A percentile compares a stretch with the other conserved stretches of the same genome.
Conservation (phyloP, 257 asterid genomes). For the Plantago major region DNA sequence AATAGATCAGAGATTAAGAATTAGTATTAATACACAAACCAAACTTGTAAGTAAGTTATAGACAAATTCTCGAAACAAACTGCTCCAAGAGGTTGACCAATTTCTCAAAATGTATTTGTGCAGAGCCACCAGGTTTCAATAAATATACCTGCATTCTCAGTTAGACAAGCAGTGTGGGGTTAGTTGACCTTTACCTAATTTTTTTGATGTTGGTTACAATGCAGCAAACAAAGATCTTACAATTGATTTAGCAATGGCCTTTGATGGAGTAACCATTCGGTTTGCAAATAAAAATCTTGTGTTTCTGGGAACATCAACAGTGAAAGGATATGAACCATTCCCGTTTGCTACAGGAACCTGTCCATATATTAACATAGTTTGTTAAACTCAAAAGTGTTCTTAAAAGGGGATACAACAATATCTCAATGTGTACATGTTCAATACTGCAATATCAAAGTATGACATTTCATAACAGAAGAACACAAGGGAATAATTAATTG, state of each 20-base stretch:
- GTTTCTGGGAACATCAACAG: conserved; percentile 87
- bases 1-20: conserved; percentile 10
- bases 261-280: conserved; percentile 64
- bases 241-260: conserved; percentile 91
- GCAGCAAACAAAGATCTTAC: conserved; percentile 48
- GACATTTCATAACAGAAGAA: no score
- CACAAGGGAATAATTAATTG: no score
- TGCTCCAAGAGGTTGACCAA: conserved; percentile 96
- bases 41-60: conserved; percentile 9
- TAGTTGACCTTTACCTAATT: conserved; percentile 11
- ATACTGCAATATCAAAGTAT: no score
- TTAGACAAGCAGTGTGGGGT: conserved; percentile 20
- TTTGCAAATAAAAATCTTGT: conserved; percentile 84
- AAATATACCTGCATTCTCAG: conserved; percentile 77
- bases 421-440: no score
- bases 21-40: conserved; percentile 3
- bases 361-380: conserved; percentile 27
- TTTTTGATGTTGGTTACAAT: conserved; percentile 15
- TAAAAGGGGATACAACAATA: not conserved
- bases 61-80: conserved; percentile 50
- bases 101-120: conserved; percentile 71
- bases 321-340: conserved; percentile 78
- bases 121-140: conserved; percentile 81
- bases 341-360: conserved; percentile 99
- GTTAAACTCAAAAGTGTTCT: conserved; percentile 10